phyloP scores from a whole-genome alignment of 192 early-diverging fungal genomes.

The Glomus cerebriforme region DNA sequence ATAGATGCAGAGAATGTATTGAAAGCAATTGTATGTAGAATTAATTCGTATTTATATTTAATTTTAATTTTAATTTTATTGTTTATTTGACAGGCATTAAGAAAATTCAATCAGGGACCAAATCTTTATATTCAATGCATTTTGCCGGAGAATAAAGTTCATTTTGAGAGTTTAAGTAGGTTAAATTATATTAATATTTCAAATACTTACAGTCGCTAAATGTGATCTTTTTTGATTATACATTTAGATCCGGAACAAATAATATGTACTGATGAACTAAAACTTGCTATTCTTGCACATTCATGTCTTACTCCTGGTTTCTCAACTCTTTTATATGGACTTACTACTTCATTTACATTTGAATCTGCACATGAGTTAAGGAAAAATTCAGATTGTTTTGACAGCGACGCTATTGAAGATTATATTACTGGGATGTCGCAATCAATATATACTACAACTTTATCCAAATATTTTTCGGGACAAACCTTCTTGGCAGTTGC shows the following conservation, averaged over 20 bases:
- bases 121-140: slow-evolving; percentile 35
- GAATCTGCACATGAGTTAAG: slow-evolving; percentile 17
- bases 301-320: slow-evolving; percentile 34
- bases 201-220: not conserved
- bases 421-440: slow-evolving; percentile 31
- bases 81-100: slow-evolving; percentile 10
- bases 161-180: slow-evolving; percentile 35
- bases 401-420: slow-evolving; percentile 23
- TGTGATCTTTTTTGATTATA: not conserved
- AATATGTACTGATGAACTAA: slow-evolving; percentile 32
- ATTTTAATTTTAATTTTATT: not conserved
- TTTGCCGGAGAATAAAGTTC: slow-evolving; percentile 34
- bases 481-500: slow-evolving; percentile 4
- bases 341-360: slow-evolving; percentile 30
- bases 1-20: slow-evolving; percentile 36
- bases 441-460: slow-evolving; percentile 31
- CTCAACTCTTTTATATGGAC: slow-evolving; percentile 29
- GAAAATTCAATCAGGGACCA: slow-evolving; percentile 30
- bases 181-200: not conserved
- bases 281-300: slow-evolving; percentile 33
- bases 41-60: not conserved
- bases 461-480: slow-evolving; percentile 23
- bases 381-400: not conserved
- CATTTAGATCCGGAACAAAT: slow-evolving; percentile 29
- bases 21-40: slow-evolving; percentile 24